phyloP scores from a whole-genome alignment of 768 basidiomycete genomes.

The Tremella mesenterica region DNA sequence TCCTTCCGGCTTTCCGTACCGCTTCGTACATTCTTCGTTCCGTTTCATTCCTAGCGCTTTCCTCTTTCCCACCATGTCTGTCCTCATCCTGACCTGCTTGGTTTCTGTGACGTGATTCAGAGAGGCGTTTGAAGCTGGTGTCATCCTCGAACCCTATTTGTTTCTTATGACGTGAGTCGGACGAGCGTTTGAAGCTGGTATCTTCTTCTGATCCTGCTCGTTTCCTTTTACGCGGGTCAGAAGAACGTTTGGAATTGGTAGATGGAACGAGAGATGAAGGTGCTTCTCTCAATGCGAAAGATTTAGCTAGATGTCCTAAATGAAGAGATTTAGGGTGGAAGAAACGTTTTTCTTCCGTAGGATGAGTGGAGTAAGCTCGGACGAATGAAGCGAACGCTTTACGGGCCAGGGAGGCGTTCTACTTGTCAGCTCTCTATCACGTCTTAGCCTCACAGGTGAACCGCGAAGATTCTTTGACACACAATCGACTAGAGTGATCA shows the following conservation, averaged over 20 bases:
- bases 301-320: conserved; percentile 62
- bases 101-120: conserved; percentile 23
- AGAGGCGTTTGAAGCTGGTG: neutral
- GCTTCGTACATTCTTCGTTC: conserved; percentile 78
- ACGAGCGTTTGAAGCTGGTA: conserved; percentile 40
- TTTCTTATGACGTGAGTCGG: too few species aligned
- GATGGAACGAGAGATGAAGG: conserved; percentile 22
- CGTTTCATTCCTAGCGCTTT: conserved; percentile 49
- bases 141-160: conserved; percentile 16
- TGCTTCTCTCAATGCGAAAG: conserved; percentile 42
- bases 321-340: conserved; percentile 94
- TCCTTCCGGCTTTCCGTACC: conserved; percentile 71
- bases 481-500: too few species aligned
- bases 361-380: conserved; percentile 95
- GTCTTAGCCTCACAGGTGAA: neutral
- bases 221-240: conserved; percentile 24
- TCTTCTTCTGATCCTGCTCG: conserved; percentile 7
- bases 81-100: conserved; percentile 46
- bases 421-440: neutral
- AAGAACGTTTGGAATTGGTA: neutral
- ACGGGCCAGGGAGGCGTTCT: conserved; percentile 72
- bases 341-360: conserved; percentile 85
- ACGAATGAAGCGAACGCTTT: conserved; percentile 85
- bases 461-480: conserved; percentile 1
- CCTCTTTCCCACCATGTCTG: conserved; percentile 29